Base-by-base conservation (phyloP, 140 eudicot species). In the Senecio squalidus region DNA sequence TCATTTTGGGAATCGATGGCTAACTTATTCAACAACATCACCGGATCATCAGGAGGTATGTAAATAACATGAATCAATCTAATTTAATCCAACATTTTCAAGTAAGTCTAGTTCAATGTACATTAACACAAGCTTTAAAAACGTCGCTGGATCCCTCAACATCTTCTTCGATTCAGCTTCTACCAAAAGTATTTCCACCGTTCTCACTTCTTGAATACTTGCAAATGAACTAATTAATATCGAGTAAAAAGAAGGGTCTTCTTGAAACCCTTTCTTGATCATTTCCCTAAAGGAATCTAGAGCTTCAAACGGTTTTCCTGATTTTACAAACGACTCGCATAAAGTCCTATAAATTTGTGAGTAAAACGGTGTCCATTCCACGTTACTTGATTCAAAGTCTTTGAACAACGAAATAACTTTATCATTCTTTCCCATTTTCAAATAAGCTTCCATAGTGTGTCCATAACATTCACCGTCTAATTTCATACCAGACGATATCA, bases 111-210 rank as follows among this genome's bases (percentile, higher is more conserved):
- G 76, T 16, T 84, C 78, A 52, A 91, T 55, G 61, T 86, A 86
- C 92, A 84, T 84, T 55, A 83, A 46, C 3, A 91, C 90, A 3
- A 91, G 74, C 68, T 91, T 86, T 60, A 91, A 50, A 73, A 79
- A 91, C 30, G 82, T 74, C 0, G 85, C 88, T 0, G 96, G 98
- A 61, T 91, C 98, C 66, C 78, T 82, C 55, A 86, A 50, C 96
- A 82, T 79, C 31, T 71, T 73, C 78, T 81, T 91, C 2, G 65
- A 55, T 55, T 78, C 86, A 0, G 94, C 98, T 62, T 91, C 96
- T 27, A 47, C 70, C 52, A 67, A 34, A 40, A 91, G 82, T 66
- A 58, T 68, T 68, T 86, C 95, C 9, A 76, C 96, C 62, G 74
- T 54, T 49, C 67, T 49, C 6, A 79, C 78, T 51, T 91, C 92